phyloP scores from a whole-genome alignment of 108 stramenopile genomes.

The Fragilariopsis cylindrus region DNA sequence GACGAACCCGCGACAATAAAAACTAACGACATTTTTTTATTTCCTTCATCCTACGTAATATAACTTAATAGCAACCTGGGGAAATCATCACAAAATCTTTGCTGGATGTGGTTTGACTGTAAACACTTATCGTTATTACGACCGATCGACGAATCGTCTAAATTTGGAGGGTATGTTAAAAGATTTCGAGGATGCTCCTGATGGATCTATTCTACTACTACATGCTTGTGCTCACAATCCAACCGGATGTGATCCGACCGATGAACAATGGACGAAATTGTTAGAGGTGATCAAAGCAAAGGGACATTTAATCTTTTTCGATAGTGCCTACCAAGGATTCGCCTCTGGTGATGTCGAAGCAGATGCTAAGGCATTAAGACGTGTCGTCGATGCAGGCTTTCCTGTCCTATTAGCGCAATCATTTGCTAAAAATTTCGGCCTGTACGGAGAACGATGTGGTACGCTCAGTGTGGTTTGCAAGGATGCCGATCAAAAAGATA shows the following conservation, averaged over 20 bases:
- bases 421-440: slow-evolving; percentile 99
- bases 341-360: slow-evolving; percentile 94
- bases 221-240: slow-evolving; percentile 99
- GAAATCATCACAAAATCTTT: slow-evolving; percentile 96
- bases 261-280: slow-evolving; percentile 88
- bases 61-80: slow-evolving; percentile 71
- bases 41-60: neutral
- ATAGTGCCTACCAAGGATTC: slow-evolving; percentile 98
- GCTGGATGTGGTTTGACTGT: slow-evolving; percentile 85
- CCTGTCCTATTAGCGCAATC: slow-evolving; percentile 92
- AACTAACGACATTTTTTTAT: neutral
- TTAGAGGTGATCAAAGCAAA: slow-evolving; percentile 74
- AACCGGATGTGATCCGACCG: slow-evolving; percentile 95
- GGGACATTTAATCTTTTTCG: slow-evolving; percentile 89
- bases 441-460: slow-evolving; percentile 97
- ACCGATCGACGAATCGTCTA: slow-evolving; percentile 77
- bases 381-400: slow-evolving; percentile 88
- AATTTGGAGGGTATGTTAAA: slow-evolving; percentile 88
- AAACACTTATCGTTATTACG: slow-evolving; percentile 89
- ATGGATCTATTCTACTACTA: slow-evolving; percentile 87
- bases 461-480: slow-evolving; percentile 88
- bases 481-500: slow-evolving; percentile 74
- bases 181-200: slow-evolving; percentile 81
- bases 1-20: neutral
- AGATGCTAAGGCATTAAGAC: slow-evolving; percentile 91